Base-by-base conservation (phyloP, 768 basidiomycete genomes). In the Trametes sanguinea region DNA sequence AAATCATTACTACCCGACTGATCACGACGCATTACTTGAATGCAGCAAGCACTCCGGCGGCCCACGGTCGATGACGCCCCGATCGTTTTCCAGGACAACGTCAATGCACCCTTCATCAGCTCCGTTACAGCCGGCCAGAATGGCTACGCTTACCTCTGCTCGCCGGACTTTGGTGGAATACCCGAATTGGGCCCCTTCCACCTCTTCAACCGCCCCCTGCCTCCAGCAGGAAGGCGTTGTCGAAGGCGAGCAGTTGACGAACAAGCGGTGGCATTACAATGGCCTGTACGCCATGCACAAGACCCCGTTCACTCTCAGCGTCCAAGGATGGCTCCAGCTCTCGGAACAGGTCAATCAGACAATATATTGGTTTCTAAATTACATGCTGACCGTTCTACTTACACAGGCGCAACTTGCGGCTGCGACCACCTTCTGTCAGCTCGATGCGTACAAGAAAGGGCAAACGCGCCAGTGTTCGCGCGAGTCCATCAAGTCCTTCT, bases 241-340 rank as follows among this genome's bases (percentile, higher is more conserved):
- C 13, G 10, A 39, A 3, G 51, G 17, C 6, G 14, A 37, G 43
- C 17, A 14, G 16, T 37, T 14, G 22, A 35, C 17, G 32, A 46
- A 7, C 47, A 22, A 1, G 2, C 40, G 39, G 7, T 62, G 48
- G 48, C 40, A 11, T 33, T 62, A 62, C 10, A 30, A 37, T 29
- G 61, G 61, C 48, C 30, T 51, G 30, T 62, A 62, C 54, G 27
- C 17, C 40, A 54, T 54, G 9, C 61, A 62, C 42, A 40, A 50
- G 22, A 53, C 59, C 7, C 43, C 42, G 9, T n/a, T 33, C 6
- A 5, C 10, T 7, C 44, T 60, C 33, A 17, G 11, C 33, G 9
- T 6, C 3, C 50, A 54, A 2, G 51, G 59, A 6, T 60, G 59
- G 59, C 30, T 29, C 9, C 17, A 17, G 6, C 33, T 60, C 13